phyloP scores from a whole-genome alignment of 768 basidiomycete genomes.

The Kwoniella pini region DNA sequence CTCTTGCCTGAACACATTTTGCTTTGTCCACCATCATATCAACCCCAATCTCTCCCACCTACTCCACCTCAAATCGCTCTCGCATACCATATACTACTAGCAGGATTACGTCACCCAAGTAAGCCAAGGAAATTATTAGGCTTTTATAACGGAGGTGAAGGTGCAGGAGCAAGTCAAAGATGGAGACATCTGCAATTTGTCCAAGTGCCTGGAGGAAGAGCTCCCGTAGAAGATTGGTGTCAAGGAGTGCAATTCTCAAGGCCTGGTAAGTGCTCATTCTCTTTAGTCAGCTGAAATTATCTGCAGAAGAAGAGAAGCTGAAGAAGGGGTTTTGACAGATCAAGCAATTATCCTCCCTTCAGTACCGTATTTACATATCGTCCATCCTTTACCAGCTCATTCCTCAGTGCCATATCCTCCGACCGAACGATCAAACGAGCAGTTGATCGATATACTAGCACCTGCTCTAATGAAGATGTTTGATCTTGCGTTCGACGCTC shows the following conservation, averaged over 20 bases:
- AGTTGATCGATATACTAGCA: conserved; percentile 43
- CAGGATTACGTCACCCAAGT: conserved; percentile 63
- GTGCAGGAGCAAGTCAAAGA: conserved; percentile 77
- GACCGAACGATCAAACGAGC: conserved; percentile 27
- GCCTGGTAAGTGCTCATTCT: conserved; percentile 58
- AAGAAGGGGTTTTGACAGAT: neutral
- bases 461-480: conserved; percentile 47
- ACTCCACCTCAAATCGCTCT: conserved; percentile 76
- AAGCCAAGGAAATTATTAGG: conserved; percentile 63
- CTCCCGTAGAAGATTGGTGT: conserved; percentile 76
- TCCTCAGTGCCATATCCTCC: conserved; percentile 33
- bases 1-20: conserved; percentile 82
- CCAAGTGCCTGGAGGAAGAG: conserved; percentile 63
- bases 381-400: conserved; percentile 42
- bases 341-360: conserved; percentile 54
- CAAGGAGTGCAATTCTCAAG: conserved; percentile 62
- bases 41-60: conserved; percentile 74
- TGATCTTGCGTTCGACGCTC: conserved; percentile 47
- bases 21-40: conserved; percentile 54
- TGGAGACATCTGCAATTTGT: conserved; percentile 92
- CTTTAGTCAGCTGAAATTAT: too few relatives aligned
- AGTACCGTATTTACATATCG: conserved; percentile 65
- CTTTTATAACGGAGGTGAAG: conserved; percentile 81
- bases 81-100: conserved; percentile 70
- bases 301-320: neutral